A percentile compares a stretch with the other conserved stretches of the same genome.
Conservation (phyloP, 441 rosid species). For the Biscutella laevigata region DNA sequence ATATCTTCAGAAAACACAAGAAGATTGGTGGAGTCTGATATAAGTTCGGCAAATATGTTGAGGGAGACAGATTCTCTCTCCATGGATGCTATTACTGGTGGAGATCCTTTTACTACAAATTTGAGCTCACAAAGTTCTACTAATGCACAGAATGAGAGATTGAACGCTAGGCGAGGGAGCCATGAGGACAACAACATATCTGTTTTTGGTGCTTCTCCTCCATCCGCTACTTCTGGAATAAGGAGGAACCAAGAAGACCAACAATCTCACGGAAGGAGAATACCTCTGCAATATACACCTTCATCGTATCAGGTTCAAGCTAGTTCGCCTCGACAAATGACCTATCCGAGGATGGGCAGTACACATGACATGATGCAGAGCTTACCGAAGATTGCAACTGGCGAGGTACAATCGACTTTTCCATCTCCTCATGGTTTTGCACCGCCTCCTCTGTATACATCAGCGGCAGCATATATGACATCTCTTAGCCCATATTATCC, state of each 20-base stretch:
- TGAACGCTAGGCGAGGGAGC: conserved; percentile 26
- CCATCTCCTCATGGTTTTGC: conserved; percentile 43
- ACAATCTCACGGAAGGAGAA: conserved; percentile 44
- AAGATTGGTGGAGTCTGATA: conserved; percentile 37
- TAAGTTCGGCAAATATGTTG: conserved; percentile 36
- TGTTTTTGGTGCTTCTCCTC: conserved; percentile 26
- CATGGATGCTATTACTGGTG: conserved; percentile 37
- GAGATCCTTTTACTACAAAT: conserved; percentile 34
- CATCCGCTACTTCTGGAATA: conserved; percentile 29
- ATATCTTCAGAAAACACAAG: conserved; percentile 43
- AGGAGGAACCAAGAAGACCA: conserved; percentile 55
- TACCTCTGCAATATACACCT: conserved; percentile 36
- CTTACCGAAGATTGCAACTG: conserved; percentile 33
- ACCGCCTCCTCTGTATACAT: conserved; percentile 40
- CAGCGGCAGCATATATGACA: conserved; percentile 49
- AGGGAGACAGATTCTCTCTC: conserved; percentile 39
- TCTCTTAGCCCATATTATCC: conserved; percentile 47
- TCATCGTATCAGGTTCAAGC: conserved; percentile 35
- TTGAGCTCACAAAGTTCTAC: conserved; percentile 31
- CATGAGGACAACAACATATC: conserved; percentile 38
- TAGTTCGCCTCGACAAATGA: conserved; percentile 37
- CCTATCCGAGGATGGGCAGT: conserved; percentile 37
- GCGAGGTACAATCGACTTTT: conserved; percentile 40
- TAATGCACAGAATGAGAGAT: conserved; percentile 30
- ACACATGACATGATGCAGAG: conserved; percentile 31